Evolutionary conservation across 106 monocot species (phyloP), one percentile per base, ranked within the genome.

Genomic region (Apostasia shenzhenica): DNA sequence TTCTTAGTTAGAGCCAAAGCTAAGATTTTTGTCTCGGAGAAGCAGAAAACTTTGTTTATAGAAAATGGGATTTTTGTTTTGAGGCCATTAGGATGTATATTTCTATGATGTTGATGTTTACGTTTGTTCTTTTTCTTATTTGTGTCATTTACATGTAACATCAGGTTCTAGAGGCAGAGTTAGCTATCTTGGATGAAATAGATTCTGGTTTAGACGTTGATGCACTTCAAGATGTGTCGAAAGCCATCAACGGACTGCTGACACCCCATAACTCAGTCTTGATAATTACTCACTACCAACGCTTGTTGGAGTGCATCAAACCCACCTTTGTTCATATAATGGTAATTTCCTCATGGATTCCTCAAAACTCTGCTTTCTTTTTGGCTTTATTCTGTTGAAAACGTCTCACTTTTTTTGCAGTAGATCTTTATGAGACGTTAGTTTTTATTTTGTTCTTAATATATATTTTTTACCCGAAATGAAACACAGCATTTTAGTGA

Each of bases 121-220:
- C 26, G 26, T 26, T 26, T 26, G 26, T 26, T 45, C 44, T 62
- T 62, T 13, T 26, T 2, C 14, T 48, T 48, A 65, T 37, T 14
- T 65, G 1, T 65, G 6, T 14, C 26, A 48, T 65, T 2, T 37
- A 65, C 48, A 7, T 67, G 10, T 67, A 26, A 40, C 44, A 71
- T 72, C 80, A 92, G 97, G 97, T 89, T 69, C 76, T 92, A 45
- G 92, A 84, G 71, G 84, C 95, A 54, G 92, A 97, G 75, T 85
- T 97, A 67, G 88, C 86, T 67, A 86, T 95, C 79, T 72, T 95
- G 45, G 95, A 95, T 70, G 95, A 95, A 82, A 91, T 91, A 59
- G 95, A 95, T 75, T 95, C 95, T 42, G 91, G 95, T 38, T 82
- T 95, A 75, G 95, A 95, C 86, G 84, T 95, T 67, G 95, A 95